Evolutionary conservation across 2,329 filamentous ascomycete genomes (phyloP).

Genomic region (Sporothrix pseudoabietina): DNA sequence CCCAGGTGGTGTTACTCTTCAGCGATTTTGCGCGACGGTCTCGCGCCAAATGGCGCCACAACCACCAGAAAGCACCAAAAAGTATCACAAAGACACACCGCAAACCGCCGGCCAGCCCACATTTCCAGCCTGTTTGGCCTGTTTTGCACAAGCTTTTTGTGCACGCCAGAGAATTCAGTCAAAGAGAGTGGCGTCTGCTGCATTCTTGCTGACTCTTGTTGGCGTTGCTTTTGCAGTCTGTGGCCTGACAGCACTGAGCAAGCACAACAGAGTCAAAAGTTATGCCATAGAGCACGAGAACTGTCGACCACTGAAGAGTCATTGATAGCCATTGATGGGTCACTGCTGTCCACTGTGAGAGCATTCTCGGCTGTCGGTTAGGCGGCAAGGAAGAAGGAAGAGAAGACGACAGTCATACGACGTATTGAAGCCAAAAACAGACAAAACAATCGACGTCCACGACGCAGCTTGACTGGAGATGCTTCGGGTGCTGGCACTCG

Average conservation of each 20-base stretch:
- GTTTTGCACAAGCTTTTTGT: slow-evolving; percentile 20
- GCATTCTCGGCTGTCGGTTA: slow-evolving; percentile 13
- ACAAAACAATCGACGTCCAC: neutral
- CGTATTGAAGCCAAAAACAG: neutral
- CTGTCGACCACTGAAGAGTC: neutral
- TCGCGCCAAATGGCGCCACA: slow-evolving; percentile 25
- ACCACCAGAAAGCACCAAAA: neutral
- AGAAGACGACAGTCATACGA: neutral
- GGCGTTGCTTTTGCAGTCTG: neutral
- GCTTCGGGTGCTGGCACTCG: neutral
- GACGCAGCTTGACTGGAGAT: neutral
- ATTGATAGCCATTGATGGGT: neutral
- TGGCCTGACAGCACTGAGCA: slow-evolving; percentile 6
- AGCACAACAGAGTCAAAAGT: too few species aligned
- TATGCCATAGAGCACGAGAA: slow-evolving; percentile 3
- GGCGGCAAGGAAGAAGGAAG: neutral
- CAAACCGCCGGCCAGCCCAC: neutral
- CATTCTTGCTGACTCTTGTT: slow-evolving; percentile 2
- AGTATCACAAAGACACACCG: neutral
- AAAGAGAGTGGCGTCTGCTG: too few species aligned
- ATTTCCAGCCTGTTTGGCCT: neutral
- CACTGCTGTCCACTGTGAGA: neutral
- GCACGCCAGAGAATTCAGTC: neutral
- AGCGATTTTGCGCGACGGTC: slow-evolving; percentile 5
- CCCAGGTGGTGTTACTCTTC: slow-evolving; percentile 24